Conservation (phyloP, 1,284 basidiomycete species). For the Austroboletus niveus region DNA sequence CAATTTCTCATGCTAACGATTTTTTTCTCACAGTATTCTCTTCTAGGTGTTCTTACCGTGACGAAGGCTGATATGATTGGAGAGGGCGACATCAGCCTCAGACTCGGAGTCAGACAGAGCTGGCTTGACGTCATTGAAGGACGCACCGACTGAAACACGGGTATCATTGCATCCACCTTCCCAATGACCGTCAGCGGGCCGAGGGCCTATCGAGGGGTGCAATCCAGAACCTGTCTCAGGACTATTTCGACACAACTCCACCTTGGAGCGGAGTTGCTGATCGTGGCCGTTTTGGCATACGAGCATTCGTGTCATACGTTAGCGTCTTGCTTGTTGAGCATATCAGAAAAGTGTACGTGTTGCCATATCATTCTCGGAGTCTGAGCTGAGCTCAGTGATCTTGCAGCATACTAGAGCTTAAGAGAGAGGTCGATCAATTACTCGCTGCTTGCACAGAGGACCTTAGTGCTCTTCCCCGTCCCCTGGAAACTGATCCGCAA, state of each 20-base stretch:
- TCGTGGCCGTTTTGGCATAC: constrained; percentile 53
- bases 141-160: constrained; percentile 49
- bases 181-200: constrained; percentile 54
- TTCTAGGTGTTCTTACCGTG: constrained; percentile 57
- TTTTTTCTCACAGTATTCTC: neutral
- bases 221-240: constrained; percentile 39
- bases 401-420: constrained; percentile 45
- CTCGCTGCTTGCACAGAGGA: constrained; percentile 38
- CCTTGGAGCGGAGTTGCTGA: constrained; percentile 52
- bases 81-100: constrained; percentile 42
- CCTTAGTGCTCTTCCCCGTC: constrained; percentile 42
- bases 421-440: constrained; percentile 35
- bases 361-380: neutral
- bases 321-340: constrained; percentile 50
- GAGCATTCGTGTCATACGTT: constrained; percentile 51
- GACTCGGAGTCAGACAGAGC: constrained; percentile 34
- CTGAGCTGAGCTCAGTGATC: constrained; percentile 7
- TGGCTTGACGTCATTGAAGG: constrained; percentile 59
- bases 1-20: neutral
- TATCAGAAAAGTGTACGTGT: constrained; percentile 51
- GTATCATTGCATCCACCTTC: constrained; percentile 67
- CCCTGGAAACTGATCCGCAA: constrained; percentile 40
- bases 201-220: constrained; percentile 35
- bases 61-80: constrained; percentile 63
- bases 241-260: constrained; percentile 46